Evolutionary conservation across 768 basidiomycete genomes (phyloP).

Genomic region (Sporobolomyces pararoseus): DNA sequence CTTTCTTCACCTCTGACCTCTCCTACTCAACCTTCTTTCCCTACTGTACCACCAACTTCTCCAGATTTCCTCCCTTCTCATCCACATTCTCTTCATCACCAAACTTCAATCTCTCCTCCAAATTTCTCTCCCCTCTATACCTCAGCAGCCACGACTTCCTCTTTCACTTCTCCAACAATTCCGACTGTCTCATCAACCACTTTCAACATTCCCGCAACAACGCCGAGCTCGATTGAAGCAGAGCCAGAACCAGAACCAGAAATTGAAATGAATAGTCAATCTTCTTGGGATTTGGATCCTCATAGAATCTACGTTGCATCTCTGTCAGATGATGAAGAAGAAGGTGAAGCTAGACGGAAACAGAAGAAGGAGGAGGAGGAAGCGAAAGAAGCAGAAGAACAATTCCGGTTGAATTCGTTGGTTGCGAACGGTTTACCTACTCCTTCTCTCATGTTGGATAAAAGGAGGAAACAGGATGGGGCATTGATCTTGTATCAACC

Average conservation of each 20-base stretch:
- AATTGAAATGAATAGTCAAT: conserved; percentile 12
- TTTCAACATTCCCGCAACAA: background rate
- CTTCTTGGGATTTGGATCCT: conserved; percentile 24
- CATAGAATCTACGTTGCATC: conserved; percentile 39
- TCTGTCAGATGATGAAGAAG: conserved; percentile 11
- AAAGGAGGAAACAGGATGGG: background rate
- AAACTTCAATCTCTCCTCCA: background rate
- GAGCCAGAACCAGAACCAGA: background rate
- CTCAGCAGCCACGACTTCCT: background rate
- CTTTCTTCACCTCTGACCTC: background rate
- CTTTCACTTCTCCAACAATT: background rate
- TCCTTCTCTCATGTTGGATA: background rate
- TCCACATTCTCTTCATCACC: background rate
- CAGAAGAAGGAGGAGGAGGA: background rate
- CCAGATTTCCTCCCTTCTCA: conserved; percentile 14
- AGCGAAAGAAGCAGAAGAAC: too few species aligned
- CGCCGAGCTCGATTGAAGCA: background rate
- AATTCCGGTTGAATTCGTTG: conserved; percentile 1
- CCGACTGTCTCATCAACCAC: background rate
- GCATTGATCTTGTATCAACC: conserved; percentile 29
- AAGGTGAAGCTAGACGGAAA: background rate
- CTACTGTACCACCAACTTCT: conserved; percentile 26
- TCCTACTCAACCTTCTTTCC: background rate
- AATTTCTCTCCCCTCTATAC: background rate
- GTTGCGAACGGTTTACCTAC: background rate